Evolutionary conservation across 805 yeast genomes (phyloP).

Genomic region (Schwanniomyces yamadae): DNA sequence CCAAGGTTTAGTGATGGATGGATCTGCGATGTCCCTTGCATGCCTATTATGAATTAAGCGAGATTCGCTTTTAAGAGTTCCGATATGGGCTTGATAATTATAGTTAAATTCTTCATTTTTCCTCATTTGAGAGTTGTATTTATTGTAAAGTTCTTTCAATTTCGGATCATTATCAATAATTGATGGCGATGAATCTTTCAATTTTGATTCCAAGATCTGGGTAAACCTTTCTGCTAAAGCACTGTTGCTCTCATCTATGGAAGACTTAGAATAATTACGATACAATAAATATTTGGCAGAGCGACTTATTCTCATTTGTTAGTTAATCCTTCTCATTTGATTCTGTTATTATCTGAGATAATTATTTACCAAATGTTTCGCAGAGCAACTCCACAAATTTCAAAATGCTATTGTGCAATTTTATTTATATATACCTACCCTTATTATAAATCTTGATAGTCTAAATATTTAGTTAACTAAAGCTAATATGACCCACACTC

Average conservation of each 20-base stretch:
- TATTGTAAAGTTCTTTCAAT: slow-evolving; percentile 12
- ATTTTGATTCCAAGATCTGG: slow-evolving; percentile 32
- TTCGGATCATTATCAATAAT: slow-evolving; percentile 19
- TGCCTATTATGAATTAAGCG: slow-evolving; percentile 27
- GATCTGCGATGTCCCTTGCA: slow-evolving; percentile 25
- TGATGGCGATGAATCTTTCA: slow-evolving; percentile 12
- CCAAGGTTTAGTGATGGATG: slow-evolving; percentile 26
- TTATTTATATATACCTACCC: no score
- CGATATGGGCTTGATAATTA: slow-evolving; percentile 16
- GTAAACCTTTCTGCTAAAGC: slow-evolving; percentile 33
- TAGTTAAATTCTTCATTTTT: slow-evolving; percentile 7
- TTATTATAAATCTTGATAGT: no score
- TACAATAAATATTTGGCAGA: background rate
- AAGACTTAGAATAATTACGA: background rate
- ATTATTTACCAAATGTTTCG: no score
- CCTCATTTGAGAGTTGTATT: slow-evolving; percentile 11
- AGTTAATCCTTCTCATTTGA: no score
- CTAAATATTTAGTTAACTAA: no score
- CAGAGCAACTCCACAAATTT: no score
- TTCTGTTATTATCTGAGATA: no score
- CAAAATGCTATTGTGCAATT: no score
- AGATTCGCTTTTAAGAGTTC: slow-evolving; percentile 31
- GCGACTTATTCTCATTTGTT: background rate
- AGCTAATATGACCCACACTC: no score
- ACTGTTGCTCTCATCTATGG: slow-evolving; percentile 5